Evolutionary conservation across 768 basidiomycete genomes (phyloP).

Genomic region (Trametes sanguinea): DNA sequence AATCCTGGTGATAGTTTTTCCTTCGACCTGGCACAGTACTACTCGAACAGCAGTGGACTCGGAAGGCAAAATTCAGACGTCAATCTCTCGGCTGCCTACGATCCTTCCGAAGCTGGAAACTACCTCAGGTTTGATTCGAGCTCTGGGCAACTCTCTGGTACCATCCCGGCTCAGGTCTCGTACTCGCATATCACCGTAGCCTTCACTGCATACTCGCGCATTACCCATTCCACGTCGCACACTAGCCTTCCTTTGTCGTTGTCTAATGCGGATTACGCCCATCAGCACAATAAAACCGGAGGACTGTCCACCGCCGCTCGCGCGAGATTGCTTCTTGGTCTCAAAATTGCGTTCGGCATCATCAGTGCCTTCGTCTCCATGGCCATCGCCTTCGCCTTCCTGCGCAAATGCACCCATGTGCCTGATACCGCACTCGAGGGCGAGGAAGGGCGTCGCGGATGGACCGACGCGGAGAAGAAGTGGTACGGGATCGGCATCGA

Average conservation of each 20-base stretch:
- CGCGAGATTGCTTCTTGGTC: constrained; percentile 53
- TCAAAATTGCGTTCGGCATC: constrained; percentile 62
- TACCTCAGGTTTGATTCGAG: constrained; percentile 57
- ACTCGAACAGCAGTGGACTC: constrained; percentile 48
- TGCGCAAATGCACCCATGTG: constrained; percentile 58
- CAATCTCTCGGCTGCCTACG: constrained; percentile 55
- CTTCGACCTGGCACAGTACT: constrained; percentile 57
- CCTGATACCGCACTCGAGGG: constrained; percentile 62
- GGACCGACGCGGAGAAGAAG: constrained; percentile 64
- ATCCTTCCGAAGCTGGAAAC: constrained; percentile 48
- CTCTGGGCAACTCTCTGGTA: constrained; percentile 53
- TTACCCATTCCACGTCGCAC: constrained; percentile 74
- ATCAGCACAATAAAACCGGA: constrained; percentile 36
- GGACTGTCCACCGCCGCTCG: constrained; percentile 46
- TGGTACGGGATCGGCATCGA: constrained; percentile 63
- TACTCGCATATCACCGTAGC: constrained; percentile 49
- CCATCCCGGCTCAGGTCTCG: constrained; percentile 49
- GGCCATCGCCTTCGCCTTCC: constrained; percentile 53
- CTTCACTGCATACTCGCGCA: constrained; percentile 66
- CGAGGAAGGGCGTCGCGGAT: constrained; percentile 57
- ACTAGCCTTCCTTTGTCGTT: constrained; percentile 55
- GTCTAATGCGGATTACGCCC: constrained; percentile 39
- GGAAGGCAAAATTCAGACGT: constrained; percentile 44
- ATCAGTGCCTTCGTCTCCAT: constrained; percentile 61
- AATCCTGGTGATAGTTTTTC: constrained; percentile 51